Percentiles rank a stretch among this genome's conserved stretches.
These are phyloP conservation scores for Aspergillus sp. DNA, from an alignment of 2,329 filamentous ascomycete species.

Conservation along the genomic window DNA sequence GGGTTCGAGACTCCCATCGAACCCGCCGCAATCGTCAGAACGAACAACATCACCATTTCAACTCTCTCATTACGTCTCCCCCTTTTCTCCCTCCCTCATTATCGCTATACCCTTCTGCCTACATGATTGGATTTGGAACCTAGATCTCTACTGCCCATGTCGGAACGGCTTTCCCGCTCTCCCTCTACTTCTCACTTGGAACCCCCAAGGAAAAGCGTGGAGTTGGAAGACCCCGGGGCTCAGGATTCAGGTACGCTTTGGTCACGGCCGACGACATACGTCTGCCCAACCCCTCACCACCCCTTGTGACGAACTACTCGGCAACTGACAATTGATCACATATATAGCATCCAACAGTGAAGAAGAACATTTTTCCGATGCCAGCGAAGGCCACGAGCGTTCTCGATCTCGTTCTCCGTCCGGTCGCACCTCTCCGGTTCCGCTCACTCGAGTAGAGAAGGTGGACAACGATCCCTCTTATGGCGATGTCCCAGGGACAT, in stretches of 20 bases:
- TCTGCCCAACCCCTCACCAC: not conserved
- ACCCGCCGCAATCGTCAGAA: conserved; percentile 18
- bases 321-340: not conserved
- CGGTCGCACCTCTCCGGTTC: conserved; percentile 52
- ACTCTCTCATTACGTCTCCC: conserved; percentile 7
- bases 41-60: conserved; percentile 20
- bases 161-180: conserved; percentile 35
- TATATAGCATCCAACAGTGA: conserved; percentile 49
- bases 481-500: conserved; percentile 61
- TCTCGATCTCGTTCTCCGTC: conserved; percentile 36
- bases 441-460: conserved; percentile 61
- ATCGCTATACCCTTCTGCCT: conserved; percentile 14
- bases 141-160: conserved; percentile 28
- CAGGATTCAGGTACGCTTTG: conserved; percentile 51
- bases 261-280: not conserved
- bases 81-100: conserved; percentile 11
- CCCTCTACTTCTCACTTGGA: conserved; percentile 45
- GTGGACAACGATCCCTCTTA: conserved; percentile 58
- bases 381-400: conserved; percentile 53
- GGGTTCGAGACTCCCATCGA: conserved; percentile 31
- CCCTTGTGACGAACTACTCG: not conserved
- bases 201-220: conserved; percentile 54
- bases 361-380: conserved; percentile 65
- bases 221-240: conserved; percentile 56
- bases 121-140: conserved; percentile 17